These are phyloP conservation scores for Aquilaria agallochum DNA, from an alignment of 441 rosid species.

Conservation along the genomic window DNA sequence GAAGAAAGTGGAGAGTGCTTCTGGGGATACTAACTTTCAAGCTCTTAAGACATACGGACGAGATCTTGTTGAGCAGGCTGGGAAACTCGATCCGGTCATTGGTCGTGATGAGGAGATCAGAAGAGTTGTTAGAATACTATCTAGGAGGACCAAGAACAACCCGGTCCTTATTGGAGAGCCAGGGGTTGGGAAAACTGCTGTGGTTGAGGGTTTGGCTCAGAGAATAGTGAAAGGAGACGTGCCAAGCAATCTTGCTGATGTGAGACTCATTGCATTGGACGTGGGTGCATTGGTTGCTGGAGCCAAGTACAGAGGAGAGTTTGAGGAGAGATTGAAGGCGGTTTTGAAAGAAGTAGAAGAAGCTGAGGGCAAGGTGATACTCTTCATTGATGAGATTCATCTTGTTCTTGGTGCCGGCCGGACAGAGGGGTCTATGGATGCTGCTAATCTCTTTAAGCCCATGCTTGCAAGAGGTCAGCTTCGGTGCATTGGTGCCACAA, in stretches of 20 bases:
- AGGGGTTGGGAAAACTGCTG: slow-evolving; percentile 95
- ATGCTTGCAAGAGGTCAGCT: slow-evolving; percentile 99
- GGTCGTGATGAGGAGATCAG: slow-evolving; percentile 89
- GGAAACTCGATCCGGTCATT: slow-evolving; percentile 92
- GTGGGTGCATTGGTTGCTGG: slow-evolving; percentile 93
- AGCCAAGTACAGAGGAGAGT: slow-evolving; percentile 84
- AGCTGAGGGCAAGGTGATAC: slow-evolving; percentile 80
- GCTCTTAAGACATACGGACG: slow-evolving; percentile 88
- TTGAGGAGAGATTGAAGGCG: slow-evolving; percentile 75
- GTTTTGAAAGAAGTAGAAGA: slow-evolving; percentile 93
- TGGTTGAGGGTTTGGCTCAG: slow-evolving; percentile 90
- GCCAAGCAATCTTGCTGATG: slow-evolving; percentile 84
- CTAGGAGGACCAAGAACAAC: slow-evolving; percentile 83
- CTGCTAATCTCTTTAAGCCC: slow-evolving; percentile 90
- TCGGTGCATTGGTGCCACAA: slow-evolving; percentile 93
- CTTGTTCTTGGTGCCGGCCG: slow-evolving; percentile 88
- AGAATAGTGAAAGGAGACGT: slow-evolving; percentile 90
- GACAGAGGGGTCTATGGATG: slow-evolving; percentile 92
- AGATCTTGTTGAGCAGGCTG: slow-evolving; percentile 91
- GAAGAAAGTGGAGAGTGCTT: slow-evolving; percentile 88
- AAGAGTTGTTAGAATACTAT: slow-evolving; percentile 76
- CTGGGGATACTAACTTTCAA: slow-evolving; percentile 74
- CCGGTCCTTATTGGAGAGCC: slow-evolving; percentile 96
- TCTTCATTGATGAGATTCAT: slow-evolving; percentile 93
- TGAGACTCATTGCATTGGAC: slow-evolving; percentile 79